Evolutionary conservation across 106 monocot species (phyloP).

Genomic region (Dendrobium officinale): DNA sequence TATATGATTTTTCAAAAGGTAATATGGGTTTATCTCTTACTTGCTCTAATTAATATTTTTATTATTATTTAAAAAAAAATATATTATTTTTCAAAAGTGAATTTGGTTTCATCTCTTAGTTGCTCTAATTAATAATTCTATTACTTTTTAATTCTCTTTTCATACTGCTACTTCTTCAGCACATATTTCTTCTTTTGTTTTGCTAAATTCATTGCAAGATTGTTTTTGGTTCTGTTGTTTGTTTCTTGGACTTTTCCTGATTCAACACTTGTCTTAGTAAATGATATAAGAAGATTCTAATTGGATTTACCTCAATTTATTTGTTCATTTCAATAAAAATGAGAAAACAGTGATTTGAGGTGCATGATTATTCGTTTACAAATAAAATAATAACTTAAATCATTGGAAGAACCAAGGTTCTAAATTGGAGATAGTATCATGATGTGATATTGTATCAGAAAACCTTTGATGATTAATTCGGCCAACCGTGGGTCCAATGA

Average conservation of each 20-base stretch:
- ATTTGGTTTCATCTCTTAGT: not conserved
- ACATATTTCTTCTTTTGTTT: not conserved
- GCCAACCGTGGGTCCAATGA: not conserved
- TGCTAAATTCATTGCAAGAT: not conserved
- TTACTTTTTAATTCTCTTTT: not conserved
- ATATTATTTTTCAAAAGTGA: not conserved
- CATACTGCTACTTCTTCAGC: not conserved
- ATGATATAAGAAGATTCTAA: not conserved
- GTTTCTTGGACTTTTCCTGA: not conserved
- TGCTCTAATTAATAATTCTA: not conserved
- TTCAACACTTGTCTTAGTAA: not conserved
- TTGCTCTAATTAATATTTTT: not conserved
- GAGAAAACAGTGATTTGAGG: not conserved
- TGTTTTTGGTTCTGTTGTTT: not conserved
- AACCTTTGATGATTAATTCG: conserved; percentile 4
- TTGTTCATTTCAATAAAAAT: not conserved
- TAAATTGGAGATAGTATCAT: not conserved
- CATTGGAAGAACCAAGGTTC: not conserved
- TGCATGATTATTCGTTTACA: not conserved
- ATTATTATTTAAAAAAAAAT: not conserved
- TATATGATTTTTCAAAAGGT: not conserved
- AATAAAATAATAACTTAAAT: not conserved
- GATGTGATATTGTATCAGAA: not conserved
- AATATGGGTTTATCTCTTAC: not conserved
- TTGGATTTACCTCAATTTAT: not conserved